A percentile compares a stretch with the other conserved stretches of the same genome.
Conservation (phyloP, 192 early-diverging fungal species). For the Geosiphon pyriformis region DNA sequence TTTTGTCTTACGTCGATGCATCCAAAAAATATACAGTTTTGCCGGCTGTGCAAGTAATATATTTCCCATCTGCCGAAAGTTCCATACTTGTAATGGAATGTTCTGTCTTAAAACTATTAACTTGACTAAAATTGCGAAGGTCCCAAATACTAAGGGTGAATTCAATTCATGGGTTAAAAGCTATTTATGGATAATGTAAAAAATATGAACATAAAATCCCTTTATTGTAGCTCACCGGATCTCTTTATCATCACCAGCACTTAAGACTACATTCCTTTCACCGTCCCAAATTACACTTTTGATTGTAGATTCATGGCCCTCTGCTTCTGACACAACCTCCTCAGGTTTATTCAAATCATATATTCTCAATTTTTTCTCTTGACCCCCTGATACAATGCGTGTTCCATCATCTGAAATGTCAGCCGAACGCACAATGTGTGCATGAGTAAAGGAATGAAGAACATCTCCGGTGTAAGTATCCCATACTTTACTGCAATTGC, state of each 20-base stretch:
- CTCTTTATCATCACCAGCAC: conserved; percentile 55
- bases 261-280: conserved; percentile 47
- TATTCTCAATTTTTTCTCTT: conserved; percentile 75
- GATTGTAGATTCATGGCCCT: conserved; percentile 54
- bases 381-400: conserved; percentile 74
- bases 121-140: conserved; percentile 58
- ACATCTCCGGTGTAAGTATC: conserved; percentile 74
- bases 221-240: conserved; percentile 33
- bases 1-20: conserved; percentile 49
- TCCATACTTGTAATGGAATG: conserved; percentile 66
- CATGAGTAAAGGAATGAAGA: conserved; percentile 64
- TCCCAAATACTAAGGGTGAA: conserved; percentile 63
- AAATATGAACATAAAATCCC: not conserved
- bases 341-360: conserved; percentile 66
- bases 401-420: conserved; percentile 72
- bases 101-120: conserved; percentile 57
- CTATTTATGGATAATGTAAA: not conserved
- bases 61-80: conserved; percentile 67
- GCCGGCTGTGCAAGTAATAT: conserved; percentile 74
- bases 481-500: conserved; percentile 66
- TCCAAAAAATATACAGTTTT: conserved; percentile 71
- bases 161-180: not conserved
- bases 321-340: conserved; percentile 38
- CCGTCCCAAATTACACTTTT: conserved; percentile 61
- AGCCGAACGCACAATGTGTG: conserved; percentile 78